A percentile compares a stretch with the other conserved stretches of the same genome.
Evolutionary conservation across 148 eudicot genomes (phyloP).

Genomic region (Limonium bicolor): DNA sequence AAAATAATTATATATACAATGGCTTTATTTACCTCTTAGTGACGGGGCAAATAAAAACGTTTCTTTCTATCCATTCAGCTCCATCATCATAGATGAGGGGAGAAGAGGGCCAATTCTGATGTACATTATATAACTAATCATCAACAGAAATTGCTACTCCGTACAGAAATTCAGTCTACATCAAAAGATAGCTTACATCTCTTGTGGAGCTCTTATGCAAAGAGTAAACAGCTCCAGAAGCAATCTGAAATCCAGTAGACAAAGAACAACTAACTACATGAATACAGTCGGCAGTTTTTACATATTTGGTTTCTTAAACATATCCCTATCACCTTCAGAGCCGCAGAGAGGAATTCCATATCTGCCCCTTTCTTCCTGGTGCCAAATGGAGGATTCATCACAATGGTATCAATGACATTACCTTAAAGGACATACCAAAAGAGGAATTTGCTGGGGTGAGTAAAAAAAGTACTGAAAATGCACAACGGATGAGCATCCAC

Average conservation of each 20-base stretch:
- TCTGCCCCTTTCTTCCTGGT: slow-evolving; percentile 92
- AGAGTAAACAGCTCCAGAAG: slow-evolving; percentile 85
- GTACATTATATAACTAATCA: no score
- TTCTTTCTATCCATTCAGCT: no score
- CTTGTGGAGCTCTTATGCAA: slow-evolving; percentile 90
- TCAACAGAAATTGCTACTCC: no score
- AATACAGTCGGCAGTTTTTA: neutral
- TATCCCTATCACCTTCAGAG: slow-evolving; percentile 39
- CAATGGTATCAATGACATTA: slow-evolving; percentile 61
- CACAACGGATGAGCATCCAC: no score
- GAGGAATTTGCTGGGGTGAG: no score
- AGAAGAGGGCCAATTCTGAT: no score
- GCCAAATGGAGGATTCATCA: slow-evolving; percentile 99
- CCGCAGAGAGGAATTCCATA: slow-evolving; percentile 77
- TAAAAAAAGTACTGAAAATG: no score
- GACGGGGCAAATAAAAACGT: no score
- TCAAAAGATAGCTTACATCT: slow-evolving; percentile 53
- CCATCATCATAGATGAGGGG: no score
- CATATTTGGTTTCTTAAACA: neutral
- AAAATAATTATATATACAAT: slow-evolving; percentile 2
- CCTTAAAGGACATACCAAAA: slow-evolving; percentile 27
- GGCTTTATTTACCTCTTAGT: no score
- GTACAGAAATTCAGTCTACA: no score
- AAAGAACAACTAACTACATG: slow-evolving; percentile 1
- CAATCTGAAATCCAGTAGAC: slow-evolving; percentile 30